phyloP scores from a whole-genome alignment of 148 eudicot species.

The Arctostaphylos glauca region DNA sequence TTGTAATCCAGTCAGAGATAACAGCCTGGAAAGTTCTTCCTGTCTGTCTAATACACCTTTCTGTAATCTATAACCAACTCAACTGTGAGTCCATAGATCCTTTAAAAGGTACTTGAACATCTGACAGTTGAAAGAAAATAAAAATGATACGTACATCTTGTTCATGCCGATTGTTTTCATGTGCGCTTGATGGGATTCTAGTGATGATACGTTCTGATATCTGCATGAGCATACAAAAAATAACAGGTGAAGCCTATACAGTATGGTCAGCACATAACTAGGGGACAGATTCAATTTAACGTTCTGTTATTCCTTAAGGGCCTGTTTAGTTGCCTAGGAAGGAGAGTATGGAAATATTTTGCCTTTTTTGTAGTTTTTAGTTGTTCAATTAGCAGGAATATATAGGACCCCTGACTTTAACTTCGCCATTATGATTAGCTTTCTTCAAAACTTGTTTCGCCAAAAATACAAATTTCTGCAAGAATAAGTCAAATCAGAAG shows the following conservation, averaged over 20 bases:
- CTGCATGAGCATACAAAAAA: slow-evolving; percentile 37
- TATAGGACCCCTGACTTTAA: not conserved
- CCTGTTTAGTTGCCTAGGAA: not conserved
- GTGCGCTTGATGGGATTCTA: slow-evolving; percentile 57
- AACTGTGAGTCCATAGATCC: slow-evolving; percentile 14
- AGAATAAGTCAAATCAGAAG: too few species aligned
- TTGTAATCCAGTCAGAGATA: slow-evolving; percentile 58
- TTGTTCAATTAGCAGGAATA: not conserved
- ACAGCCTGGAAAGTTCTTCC: slow-evolving; percentile 72
- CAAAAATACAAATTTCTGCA: too few species aligned
- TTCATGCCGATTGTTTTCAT: slow-evolving; percentile 79
- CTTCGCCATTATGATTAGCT: not conserved
- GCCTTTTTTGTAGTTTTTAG: not conserved
- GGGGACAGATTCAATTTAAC: not conserved
- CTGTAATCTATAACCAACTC: slow-evolving; percentile 59
- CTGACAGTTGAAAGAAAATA: not conserved
- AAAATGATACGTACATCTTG: slow-evolving; percentile 50
- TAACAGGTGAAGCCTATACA: not conserved
- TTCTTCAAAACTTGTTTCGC: too few species aligned
- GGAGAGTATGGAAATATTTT: not conserved
- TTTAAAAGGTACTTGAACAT: not conserved
- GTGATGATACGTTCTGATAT: slow-evolving; percentile 48
- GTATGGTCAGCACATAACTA: not conserved
- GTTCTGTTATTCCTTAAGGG: not conserved
- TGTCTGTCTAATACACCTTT: slow-evolving; percentile 64